These are phyloP conservation scores for Geotrichum histeridarum DNA, from an alignment of 1,139 yeast species.

Conservation along the genomic window DNA sequence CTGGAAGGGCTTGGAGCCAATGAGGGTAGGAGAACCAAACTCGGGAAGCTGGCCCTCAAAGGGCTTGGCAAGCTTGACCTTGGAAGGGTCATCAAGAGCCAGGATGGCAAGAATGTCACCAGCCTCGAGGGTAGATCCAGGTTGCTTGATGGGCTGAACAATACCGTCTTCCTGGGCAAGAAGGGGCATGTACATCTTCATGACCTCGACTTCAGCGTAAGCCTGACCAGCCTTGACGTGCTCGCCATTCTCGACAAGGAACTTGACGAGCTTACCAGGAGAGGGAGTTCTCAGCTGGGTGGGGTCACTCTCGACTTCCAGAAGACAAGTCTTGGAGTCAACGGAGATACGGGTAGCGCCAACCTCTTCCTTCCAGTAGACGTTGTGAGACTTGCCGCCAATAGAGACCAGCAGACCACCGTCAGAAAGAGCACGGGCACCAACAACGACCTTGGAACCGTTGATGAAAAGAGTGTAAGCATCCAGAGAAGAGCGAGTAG, in stretches of 20 bases:
- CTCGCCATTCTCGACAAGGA: constrained; percentile 90
- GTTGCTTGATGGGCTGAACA: constrained; percentile 90
- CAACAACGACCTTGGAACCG: constrained; percentile 85
- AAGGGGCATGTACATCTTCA: constrained; percentile 71
- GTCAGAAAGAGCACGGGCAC: constrained; percentile 81
- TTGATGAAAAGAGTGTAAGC: constrained; percentile 84
- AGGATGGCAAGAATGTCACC: constrained; percentile 95
- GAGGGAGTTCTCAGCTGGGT: constrained; percentile 98
- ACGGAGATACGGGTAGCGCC: constrained; percentile 94
- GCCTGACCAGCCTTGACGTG: constrained; percentile 89
- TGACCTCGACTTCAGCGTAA: constrained; percentile 96
- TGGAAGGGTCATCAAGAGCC: constrained; percentile 92
- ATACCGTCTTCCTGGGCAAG: constrained; percentile 86
- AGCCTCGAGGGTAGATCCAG: constrained; percentile 94
- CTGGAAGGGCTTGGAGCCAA: constrained; percentile 81
- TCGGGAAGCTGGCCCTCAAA: constrained; percentile 92
- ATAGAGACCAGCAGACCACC: constrained; percentile 87
- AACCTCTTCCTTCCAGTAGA: constrained; percentile 97
- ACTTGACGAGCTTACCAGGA: constrained; percentile 95
- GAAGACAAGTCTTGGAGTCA: constrained; percentile 87
- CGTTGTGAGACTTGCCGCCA: constrained; percentile 89
- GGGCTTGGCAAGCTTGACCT: constrained; percentile 94
- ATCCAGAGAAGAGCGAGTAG: constrained; percentile 87
- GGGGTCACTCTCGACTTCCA: constrained; percentile 95
- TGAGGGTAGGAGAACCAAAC: constrained; percentile 72